Percentiles rank a stretch among this genome's conserved stretches.
Evolutionary conservation across 2,329 filamentous ascomycete genomes (phyloP).

Genomic region (Capronia coronata): DNA sequence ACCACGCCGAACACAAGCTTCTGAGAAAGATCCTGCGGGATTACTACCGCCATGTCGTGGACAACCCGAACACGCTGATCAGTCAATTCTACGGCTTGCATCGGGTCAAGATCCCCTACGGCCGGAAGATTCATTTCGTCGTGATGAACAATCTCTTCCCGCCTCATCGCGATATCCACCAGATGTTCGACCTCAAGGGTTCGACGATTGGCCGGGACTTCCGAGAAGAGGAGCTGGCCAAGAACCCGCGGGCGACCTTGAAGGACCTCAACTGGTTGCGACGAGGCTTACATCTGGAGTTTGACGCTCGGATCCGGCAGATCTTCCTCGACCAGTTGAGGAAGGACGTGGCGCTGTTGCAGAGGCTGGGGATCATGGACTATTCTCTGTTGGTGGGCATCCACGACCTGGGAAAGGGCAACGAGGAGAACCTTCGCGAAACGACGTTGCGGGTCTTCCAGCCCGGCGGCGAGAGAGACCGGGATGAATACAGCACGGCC

Average conservation of each 20-base stretch:
- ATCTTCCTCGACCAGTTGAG: conserved; percentile 85
- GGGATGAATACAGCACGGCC: conserved; percentile 48
- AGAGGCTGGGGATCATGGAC: conserved; percentile 94
- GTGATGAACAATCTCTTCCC: conserved; percentile 99
- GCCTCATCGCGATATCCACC: conserved; percentile 92
- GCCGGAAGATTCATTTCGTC: conserved; percentile 97
- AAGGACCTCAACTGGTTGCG: conserved; percentile 97
- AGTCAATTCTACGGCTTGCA: conserved; percentile 98
- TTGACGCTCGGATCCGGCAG: conserved; percentile 80
- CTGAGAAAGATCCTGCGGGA: conserved; percentile 57
- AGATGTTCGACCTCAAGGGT: conserved; percentile 94
- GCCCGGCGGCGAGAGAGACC: conserved; percentile 65
- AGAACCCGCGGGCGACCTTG: conserved; percentile 84
- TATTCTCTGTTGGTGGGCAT: conserved; percentile 94
- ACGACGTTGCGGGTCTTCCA: conserved; percentile 94
- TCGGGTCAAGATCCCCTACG: conserved; percentile 95
- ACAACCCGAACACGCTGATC: conserved; percentile 92
- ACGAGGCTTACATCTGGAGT: conserved; percentile 74
- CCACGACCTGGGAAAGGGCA: conserved; percentile 81
- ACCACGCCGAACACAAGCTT: conserved; percentile 68
- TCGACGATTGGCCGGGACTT: conserved; percentile 92
- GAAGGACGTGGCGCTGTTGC: conserved; percentile 76
- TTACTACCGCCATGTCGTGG: conserved; percentile 85
- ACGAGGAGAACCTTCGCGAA: conserved; percentile 84
- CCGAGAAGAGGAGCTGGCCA: conserved; percentile 75